phyloP scores from a whole-genome alignment of 257 asterid species.

The Ophiorrhiza pumila region DNA sequence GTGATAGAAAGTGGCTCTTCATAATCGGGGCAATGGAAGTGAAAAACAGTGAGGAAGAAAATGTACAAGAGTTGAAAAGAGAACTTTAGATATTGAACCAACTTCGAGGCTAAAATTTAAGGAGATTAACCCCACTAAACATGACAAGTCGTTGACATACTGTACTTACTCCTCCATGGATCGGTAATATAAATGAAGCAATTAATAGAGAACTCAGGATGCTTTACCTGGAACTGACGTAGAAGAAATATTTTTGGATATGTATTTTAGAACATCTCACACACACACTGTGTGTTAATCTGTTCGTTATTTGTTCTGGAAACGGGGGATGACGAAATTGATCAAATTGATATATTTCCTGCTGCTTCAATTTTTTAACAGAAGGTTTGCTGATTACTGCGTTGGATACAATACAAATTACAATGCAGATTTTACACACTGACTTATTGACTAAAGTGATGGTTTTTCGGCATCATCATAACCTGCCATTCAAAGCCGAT shows the following conservation, averaged over 20 bases:
- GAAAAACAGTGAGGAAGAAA: neutral
- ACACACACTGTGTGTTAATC: neutral
- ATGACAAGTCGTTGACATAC: conserved; percentile 7
- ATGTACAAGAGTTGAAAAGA: neutral
- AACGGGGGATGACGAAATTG: no score
- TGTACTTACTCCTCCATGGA: neutral
- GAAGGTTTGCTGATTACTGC: no score
- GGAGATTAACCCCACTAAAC: neutral
- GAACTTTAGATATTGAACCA: neutral
- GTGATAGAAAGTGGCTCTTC: conserved; percentile 6
- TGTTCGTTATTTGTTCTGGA: neutral
- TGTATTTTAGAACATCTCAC: neutral
- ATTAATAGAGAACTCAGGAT: neutral
- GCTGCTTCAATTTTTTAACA: no score
- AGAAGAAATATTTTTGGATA: neutral
- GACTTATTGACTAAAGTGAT: no score
- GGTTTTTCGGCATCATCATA: no score
- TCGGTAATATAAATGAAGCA: neutral
- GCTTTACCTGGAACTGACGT: neutral
- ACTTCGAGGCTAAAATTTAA: conserved; percentile 12
- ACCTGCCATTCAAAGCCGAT: no score
- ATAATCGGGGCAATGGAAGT: neutral
- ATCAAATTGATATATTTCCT: no score
- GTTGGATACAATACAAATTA: no score
- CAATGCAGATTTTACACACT: no score